Percentiles rank a stretch among this genome's conserved stretches.
phyloP scores from a whole-genome alignment of 441 rosid genomes.

The Erodium texanum region DNA sequence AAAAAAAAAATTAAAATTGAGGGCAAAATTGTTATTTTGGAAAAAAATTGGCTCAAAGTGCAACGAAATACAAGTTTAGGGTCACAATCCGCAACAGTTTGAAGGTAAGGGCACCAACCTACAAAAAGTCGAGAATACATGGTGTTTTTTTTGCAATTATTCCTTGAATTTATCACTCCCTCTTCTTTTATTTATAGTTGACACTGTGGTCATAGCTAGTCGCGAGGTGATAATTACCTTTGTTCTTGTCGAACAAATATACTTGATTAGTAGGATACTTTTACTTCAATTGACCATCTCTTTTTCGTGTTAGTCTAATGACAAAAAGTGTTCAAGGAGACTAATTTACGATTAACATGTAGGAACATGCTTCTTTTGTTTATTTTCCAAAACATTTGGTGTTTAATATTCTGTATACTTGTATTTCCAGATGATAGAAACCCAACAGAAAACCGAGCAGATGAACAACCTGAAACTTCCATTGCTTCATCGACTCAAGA shows the following conservation, averaged over 20 bases:
- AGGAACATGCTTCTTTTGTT: slow-evolving; percentile 5
- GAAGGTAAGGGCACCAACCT: too few species aligned
- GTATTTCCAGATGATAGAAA: slow-evolving; percentile 43
- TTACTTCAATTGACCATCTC: not conserved
- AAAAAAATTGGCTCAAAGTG: too few species aligned
- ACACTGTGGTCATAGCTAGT: not conserved
- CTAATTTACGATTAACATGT: not conserved
- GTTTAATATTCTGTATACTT: slow-evolving; percentile 3
- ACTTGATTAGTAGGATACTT: not conserved
- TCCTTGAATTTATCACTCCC: too few species aligned
- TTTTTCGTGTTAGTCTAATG: not conserved
- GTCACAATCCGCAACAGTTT: too few species aligned
- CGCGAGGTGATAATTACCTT: not conserved
- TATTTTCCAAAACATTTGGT: slow-evolving; percentile 12
- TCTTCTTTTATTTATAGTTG: not conserved
- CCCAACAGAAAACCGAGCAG: slow-evolving; percentile 38
- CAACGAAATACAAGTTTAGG: too few species aligned
- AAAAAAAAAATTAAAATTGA: too few species aligned
- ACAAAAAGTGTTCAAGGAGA: slow-evolving; percentile 4
- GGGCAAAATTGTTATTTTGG: too few species aligned
- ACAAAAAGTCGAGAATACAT: too few species aligned
- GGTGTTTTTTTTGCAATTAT: too few species aligned
- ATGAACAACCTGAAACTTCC: slow-evolving; percentile 41
- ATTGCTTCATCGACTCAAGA: slow-evolving; percentile 51
- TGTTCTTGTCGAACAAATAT: not conserved